A percentile compares a stretch with the other conserved stretches of the same genome.
Conservation (phyloP, 805 yeast species). For the Candida taoyuanica region DNA sequence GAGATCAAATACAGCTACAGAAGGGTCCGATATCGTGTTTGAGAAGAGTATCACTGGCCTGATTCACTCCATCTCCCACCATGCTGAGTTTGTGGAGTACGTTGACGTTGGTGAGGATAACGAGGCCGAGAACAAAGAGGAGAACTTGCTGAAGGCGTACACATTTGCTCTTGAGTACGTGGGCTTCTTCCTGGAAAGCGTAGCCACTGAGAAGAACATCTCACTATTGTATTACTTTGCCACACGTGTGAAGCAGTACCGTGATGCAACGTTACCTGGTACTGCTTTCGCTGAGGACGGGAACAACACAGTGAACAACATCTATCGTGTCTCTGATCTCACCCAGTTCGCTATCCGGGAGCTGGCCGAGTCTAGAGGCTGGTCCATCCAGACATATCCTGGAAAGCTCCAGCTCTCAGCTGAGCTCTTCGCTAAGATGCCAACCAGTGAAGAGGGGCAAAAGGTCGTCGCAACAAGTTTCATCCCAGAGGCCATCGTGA, state of each 20-base stretch:
- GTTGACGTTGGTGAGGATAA: conserved; percentile 20
- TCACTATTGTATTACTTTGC: conserved; percentile 72
- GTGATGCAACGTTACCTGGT: conserved; percentile 41
- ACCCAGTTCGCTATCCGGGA: conserved; percentile 62
- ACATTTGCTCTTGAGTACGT: conserved; percentile 56
- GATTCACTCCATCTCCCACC: conserved; percentile 69
- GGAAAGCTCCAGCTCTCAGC: conserved; percentile 65
- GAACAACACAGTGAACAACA: conserved; percentile 27
- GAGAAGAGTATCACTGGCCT: conserved; percentile 67
- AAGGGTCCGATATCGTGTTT: conserved; percentile 41
- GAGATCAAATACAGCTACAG: conserved; percentile 19
- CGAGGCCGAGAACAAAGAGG: conserved; percentile 8
- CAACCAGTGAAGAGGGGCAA: conserved; percentile 53
- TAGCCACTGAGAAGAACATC: conserved; percentile 62
- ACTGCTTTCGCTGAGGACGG: conserved; percentile 29
- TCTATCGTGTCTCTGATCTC: conserved; percentile 70
- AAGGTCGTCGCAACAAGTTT: conserved; percentile 49
- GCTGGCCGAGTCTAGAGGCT: conserved; percentile 50
- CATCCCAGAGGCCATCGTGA: conserved; percentile 44
- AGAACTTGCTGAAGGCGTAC: conserved; percentile 37
- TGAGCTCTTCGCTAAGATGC: conserved; percentile 67
- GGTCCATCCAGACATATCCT: conserved; percentile 80
- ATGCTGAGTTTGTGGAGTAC: conserved; percentile 53
- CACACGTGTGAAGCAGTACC: conserved; percentile 72
- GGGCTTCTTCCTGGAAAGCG: conserved; percentile 50